phyloP scores from a whole-genome alignment of 495 filamentous ascomycete genomes.

The Lasiosphaeris hirsuta region DNA sequence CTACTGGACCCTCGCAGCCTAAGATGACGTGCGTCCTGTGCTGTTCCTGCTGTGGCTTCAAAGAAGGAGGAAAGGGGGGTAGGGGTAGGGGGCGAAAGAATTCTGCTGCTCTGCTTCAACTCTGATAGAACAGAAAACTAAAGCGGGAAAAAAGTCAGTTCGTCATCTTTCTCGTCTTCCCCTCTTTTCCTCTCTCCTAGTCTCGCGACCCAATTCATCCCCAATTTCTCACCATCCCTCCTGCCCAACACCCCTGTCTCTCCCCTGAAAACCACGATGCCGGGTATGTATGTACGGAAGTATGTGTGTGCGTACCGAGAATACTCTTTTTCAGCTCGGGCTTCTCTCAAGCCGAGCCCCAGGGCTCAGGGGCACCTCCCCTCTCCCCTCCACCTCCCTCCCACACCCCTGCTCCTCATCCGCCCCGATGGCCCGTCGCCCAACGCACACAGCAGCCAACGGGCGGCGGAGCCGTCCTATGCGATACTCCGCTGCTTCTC shows the following conservation, averaged over 20 bases:
- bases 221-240: background rate
- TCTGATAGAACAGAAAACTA: background rate
- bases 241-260: background rate
- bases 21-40: conserved; percentile 2
- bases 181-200: background rate
- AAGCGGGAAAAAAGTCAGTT: background rate
- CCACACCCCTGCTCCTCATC: background rate
- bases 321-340: background rate
- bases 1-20: background rate
- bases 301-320: too few relatives aligned
- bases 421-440: too few relatives aligned
- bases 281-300: too few relatives aligned
- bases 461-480: background rate
- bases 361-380: conserved; percentile 1
- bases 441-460: background rate
- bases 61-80: background rate
- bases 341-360: background rate
- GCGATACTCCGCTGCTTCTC: conserved; percentile 29
- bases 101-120: background rate
- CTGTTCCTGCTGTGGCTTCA: too few relatives aligned
- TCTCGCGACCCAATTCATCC: background rate
- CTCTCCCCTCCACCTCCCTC: background rate
- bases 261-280: background rate
- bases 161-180: background rate
- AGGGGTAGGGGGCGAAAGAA: background rate